phyloP scores from a whole-genome alignment of 2,329 filamentous ascomycete genomes.

The Kalmusia sp. region DNA sequence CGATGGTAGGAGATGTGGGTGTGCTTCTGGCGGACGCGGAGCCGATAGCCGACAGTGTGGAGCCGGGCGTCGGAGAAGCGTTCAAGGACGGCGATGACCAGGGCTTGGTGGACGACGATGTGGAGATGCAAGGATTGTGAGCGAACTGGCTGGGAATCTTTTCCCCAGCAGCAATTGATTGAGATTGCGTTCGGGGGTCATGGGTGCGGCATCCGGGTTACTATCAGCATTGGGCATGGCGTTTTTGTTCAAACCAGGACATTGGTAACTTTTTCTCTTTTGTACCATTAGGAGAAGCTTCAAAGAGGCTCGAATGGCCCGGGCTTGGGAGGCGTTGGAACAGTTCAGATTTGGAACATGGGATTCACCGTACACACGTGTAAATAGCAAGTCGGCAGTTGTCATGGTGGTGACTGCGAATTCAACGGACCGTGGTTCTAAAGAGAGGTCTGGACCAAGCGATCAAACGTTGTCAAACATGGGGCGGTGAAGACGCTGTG shows the following conservation, averaged over 20 bases:
- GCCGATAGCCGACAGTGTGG: constrained; percentile 11
- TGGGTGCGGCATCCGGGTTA: constrained; percentile 1
- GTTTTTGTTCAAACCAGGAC: not conserved
- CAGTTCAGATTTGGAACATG: too few relatives aligned
- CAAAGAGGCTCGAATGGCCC: not conserved
- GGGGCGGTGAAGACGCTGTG: constrained; percentile 1
- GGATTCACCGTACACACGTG: not conserved
- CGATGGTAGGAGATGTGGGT: constrained; percentile 4
- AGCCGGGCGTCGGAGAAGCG: constrained; percentile 15
- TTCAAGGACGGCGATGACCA: constrained; percentile 16
- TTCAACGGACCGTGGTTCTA: not conserved
- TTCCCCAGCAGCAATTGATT: not conserved
- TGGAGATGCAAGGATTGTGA: constrained; percentile 41
- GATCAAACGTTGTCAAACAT: constrained; percentile 3
- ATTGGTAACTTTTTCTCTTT: not conserved
- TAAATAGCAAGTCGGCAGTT: too few relatives aligned
- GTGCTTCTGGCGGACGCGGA: constrained; percentile 4
- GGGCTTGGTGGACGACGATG: constrained; percentile 26
- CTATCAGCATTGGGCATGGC: constrained; percentile 7
- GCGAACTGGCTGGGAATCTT: constrained; percentile 6
- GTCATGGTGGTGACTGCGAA: not conserved
- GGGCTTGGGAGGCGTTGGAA: not conserved
- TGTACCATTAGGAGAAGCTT: not conserved
- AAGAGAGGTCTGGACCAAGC: not conserved
- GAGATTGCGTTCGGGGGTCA: not conserved